phyloP scores from a whole-genome alignment of 805 yeast species.

The Metschnikowia lachancei region DNA sequence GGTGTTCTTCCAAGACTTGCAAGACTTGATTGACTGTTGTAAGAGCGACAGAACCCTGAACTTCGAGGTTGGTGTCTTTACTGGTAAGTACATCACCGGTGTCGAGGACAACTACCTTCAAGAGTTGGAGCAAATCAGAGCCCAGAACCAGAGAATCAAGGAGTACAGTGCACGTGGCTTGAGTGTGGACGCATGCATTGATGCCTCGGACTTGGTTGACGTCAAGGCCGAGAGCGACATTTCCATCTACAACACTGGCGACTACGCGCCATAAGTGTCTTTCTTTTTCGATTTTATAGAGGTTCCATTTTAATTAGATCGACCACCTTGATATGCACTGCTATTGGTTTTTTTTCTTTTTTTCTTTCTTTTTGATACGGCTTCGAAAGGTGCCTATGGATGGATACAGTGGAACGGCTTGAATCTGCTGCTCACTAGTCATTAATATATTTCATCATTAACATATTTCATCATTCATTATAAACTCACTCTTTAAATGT shows the following conservation, averaged over 20 bases:
- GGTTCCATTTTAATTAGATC: background rate
- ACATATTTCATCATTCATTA: too few species aligned
- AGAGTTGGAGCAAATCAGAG: constrained; percentile 80
- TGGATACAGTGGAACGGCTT: too few species aligned
- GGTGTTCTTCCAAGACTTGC: constrained; percentile 82
- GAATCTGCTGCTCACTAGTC: too few species aligned
- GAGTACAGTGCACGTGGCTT: constrained; percentile 38
- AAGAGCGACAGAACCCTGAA: constrained; percentile 48
- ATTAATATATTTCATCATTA: too few species aligned
- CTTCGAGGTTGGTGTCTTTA: constrained; percentile 96
- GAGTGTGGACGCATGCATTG: constrained; percentile 42
- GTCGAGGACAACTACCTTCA: constrained; percentile 77
- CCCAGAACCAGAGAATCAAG: constrained; percentile 61
- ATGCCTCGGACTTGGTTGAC: constrained; percentile 49
- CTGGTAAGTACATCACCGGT: constrained; percentile 94
- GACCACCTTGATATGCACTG: background rate
- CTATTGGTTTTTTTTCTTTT: too few species aligned
- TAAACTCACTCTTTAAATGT: too few species aligned
- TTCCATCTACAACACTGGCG: constrained; percentile 57
- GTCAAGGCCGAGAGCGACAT: constrained; percentile 76
- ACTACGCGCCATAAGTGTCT: constrained; percentile 29
- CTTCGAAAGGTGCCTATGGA: too few species aligned
- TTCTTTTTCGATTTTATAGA: background rate
- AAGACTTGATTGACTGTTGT: constrained; percentile 83
- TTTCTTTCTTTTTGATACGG: too few species aligned